Evolutionary conservation across 192 early-diverging fungal species (phyloP), one percentile per base, ranked within the genome.

Genomic region (Backusella luteola): DNA sequence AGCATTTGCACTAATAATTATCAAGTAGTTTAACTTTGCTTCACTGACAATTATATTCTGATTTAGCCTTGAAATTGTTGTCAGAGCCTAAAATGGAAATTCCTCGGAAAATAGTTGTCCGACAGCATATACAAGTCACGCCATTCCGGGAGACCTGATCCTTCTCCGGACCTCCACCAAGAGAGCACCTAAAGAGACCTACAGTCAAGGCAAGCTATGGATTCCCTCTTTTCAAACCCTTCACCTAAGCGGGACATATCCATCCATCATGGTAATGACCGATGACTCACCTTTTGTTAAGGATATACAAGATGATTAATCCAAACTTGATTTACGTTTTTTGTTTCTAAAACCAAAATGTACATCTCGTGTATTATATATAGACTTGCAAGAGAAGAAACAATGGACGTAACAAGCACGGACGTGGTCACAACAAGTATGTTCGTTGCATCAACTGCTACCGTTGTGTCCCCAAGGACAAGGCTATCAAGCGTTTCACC

Each of bases 371-470:
- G 32, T 32, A 32, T 32, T 32, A 32, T 32, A 32, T 32, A 32
- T 32, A 98, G 98, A 98, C 98, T 86, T 85, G 89, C 85, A 99
- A 98, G 92, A 95, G 97, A 93, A 95, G 98, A 90, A 99, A 98
- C 87, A 93, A 97, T 90, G 97, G 98, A 91, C 96, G 98, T 84
- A 94, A 91, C 93, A 99, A 99, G 94, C 89, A 95, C 86, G 97
- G 97, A 73, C 96, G 98, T 87, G 98, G 98, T 83, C 96, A 98
- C 93, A 93, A 95, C 84, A 96, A 95, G 89, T 91, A 92, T 81
- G 94, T 99, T 82, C 96, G 98, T 81, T 99, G 98, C 93, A 94
- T 94, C 86, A 99, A 99, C 96, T 99, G 98, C 90, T 91, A 91
- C 80, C 95, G 97, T 86, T 97, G 95, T 84, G 93, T 94, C 73